A percentile compares a stretch with the other conserved stretches of the same genome.
Evolutionary conservation across 495 filamentous ascomycete genomes (phyloP).

Genomic region (Penicillium tannophilum): DNA sequence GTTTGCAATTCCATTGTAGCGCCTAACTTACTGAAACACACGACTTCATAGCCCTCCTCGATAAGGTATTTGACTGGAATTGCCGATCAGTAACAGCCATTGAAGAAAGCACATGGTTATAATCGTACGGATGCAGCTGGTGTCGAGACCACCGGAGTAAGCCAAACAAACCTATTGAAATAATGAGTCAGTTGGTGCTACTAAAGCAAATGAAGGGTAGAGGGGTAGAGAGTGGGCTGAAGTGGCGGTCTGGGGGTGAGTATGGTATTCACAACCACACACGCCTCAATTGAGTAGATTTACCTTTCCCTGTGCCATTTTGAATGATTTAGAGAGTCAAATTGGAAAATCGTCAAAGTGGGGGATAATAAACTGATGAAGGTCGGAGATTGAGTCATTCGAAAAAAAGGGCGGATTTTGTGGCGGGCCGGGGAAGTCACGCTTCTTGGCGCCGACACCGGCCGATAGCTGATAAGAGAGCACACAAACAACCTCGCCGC

Average conservation of each 20-base stretch:
- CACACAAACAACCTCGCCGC: constrained; percentile 6
- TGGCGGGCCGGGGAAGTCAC: constrained; percentile 31
- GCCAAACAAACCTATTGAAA: constrained; percentile 39
- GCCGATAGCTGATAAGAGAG: constrained; percentile 28
- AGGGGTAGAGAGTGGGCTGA: constrained; percentile 15
- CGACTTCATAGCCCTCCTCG: constrained; percentile 68
- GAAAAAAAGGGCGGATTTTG: constrained; percentile 33
- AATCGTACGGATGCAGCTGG: constrained; percentile 58
- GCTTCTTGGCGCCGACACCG: constrained; percentile 32
- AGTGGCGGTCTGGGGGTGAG: constrained; percentile 26
- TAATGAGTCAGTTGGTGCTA: constrained; percentile 19
- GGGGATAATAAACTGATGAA: constrained; percentile 18
- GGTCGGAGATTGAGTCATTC: constrained; percentile 36
- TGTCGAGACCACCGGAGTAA: constrained; percentile 63
- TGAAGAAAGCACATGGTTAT: constrained; percentile 6
- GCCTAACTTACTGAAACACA: constrained; percentile 58
- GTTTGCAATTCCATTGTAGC: neutral
- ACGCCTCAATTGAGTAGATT: constrained; percentile 12
- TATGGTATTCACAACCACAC: neutral
- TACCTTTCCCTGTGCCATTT: constrained; percentile 36
- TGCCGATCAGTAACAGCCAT: constrained; percentile 22
- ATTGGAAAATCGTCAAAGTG: constrained; percentile 9
- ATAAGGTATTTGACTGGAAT: constrained; percentile 61
- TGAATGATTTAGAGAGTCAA: constrained; percentile 17
- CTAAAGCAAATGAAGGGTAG: constrained; percentile 12